Conservation (phyloP, 805 yeast species). For the Metschnikowia kofuensis region DNA sequence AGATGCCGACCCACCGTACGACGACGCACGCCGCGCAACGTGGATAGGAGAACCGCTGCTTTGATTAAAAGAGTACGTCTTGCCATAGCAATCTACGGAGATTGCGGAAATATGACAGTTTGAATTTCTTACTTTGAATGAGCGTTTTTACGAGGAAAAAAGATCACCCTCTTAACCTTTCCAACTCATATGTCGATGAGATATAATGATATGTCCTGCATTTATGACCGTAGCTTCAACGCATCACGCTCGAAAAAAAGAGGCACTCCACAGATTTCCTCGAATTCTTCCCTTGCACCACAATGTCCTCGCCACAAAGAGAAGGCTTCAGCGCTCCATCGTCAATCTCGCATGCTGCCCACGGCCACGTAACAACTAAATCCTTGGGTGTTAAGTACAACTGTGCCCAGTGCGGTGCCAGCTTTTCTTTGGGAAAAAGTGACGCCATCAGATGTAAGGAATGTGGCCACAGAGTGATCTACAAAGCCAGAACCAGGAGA, state of each 20-base stretch:
- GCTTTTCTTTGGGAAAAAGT: slow-evolving; percentile 80
- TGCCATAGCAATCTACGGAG: too few relatives aligned
- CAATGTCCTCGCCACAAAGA: slow-evolving; percentile 55
- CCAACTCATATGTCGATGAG: too few relatives aligned
- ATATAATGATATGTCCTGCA: too few relatives aligned
- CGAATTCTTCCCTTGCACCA: neutral
- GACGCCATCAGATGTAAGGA: slow-evolving; percentile 98
- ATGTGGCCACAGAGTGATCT: slow-evolving; percentile 96
- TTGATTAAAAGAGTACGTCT: too few relatives aligned
- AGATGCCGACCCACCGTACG: too few relatives aligned
- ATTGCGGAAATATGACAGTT: too few relatives aligned
- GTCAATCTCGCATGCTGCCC: slow-evolving; percentile 70
- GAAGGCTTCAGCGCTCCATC: slow-evolving; percentile 88
- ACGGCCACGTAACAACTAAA: slow-evolving; percentile 64
- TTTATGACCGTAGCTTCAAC: neutral
- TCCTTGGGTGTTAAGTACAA: slow-evolving; percentile 87
- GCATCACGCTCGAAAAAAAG: neutral
- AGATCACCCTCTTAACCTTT: too few relatives aligned
- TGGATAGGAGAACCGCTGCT: too few relatives aligned
- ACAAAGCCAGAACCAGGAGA: slow-evolving; percentile 96
- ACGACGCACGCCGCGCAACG: too few relatives aligned
- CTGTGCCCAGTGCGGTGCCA: slow-evolving; percentile 95
- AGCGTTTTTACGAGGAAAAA: too few relatives aligned
- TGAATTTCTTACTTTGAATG: too few relatives aligned
- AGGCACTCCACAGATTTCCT: neutral